Percentiles rank a stretch among this genome's conserved stretches.
These are phyloP conservation scores for Mycena capillaripes DNA, from an alignment of 768 basidiomycete genomes.

Conservation along the genomic window DNA sequence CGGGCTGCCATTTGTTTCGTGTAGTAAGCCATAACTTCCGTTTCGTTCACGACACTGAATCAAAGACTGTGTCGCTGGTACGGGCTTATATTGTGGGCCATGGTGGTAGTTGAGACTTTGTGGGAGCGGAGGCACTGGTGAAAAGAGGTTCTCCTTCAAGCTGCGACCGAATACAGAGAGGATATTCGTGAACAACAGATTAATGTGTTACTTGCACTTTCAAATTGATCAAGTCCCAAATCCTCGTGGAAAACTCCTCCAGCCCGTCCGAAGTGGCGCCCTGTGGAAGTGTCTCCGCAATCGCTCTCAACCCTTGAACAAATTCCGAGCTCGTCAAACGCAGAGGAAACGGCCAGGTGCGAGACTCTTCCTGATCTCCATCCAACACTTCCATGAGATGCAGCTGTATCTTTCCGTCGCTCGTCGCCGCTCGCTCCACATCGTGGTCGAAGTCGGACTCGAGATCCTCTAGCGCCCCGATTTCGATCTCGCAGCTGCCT, in stretches of 20 bases:
- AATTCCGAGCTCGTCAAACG: background rate
- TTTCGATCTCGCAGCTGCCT: background rate
- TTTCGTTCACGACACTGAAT: no score
- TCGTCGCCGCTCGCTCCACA: background rate
- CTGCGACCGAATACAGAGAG: no score
- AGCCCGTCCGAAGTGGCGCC: background rate
- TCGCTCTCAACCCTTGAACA: background rate
- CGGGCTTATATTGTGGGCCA: no score
- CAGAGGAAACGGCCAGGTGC: background rate
- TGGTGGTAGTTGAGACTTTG: no score
- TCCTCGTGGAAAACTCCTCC: background rate
- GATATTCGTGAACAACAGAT: no score
- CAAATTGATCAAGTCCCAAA: background rate
- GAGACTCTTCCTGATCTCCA: background rate
- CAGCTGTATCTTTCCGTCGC: background rate
- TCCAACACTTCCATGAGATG: background rate
- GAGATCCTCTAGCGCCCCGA: background rate
- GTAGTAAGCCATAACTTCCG: no score
- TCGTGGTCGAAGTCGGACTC: background rate
- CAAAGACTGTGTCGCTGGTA: no score
- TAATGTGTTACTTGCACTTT: background rate
- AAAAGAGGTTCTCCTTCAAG: no score
- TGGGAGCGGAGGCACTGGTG: no score
- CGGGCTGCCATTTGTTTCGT: no score
- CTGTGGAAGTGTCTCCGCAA: background rate